Evolutionary conservation across 2,329 filamentous ascomycete genomes (phyloP).

Genomic region (Colletotrichum sp.): DNA sequence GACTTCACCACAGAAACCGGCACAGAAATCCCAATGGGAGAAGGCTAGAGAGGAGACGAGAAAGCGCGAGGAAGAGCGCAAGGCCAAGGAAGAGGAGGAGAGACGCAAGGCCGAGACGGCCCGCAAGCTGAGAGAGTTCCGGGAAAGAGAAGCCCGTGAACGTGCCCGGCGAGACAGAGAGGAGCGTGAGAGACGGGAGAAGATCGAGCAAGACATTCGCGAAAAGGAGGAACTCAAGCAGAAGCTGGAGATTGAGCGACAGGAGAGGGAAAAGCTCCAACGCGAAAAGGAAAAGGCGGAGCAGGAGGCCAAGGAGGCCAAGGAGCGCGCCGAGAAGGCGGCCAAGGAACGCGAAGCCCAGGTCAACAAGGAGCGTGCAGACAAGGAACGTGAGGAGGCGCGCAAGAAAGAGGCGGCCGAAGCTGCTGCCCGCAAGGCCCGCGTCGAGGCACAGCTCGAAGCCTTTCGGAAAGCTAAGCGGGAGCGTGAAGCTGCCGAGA

Average conservation of each 20-base stretch:
- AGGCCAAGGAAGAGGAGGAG: conserved; percentile 63
- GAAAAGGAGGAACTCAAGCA: conserved; percentile 34
- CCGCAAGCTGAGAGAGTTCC: conserved; percentile 56
- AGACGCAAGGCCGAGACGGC: conserved; percentile 63
- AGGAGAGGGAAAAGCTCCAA: conserved; percentile 41
- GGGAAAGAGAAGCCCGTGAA: conserved; percentile 60
- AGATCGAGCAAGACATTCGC: conserved; percentile 37
- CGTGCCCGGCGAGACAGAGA: conserved; percentile 45
- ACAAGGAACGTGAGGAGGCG: conserved; percentile 32
- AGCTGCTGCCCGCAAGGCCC: conserved; percentile 28
- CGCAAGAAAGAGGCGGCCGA: conserved; percentile 35
- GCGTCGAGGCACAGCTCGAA: conserved; percentile 26
- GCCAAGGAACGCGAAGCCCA: conserved; percentile 31
- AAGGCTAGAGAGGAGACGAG: conserved; percentile 65
- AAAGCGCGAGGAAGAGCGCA: conserved; percentile 68
- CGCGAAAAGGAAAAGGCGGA: conserved; percentile 53
- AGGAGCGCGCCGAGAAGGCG: conserved; percentile 33
- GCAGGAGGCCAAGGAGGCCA: conserved; percentile 36
- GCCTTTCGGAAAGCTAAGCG: conserved; percentile 27
- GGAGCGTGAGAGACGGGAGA: conserved; percentile 38
- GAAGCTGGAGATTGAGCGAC: conserved; percentile 31
- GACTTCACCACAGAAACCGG: background rate
- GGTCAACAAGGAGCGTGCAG: conserved; percentile 46
- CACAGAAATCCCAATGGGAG: conserved; percentile 27
- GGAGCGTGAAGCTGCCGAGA: conserved; percentile 54